phyloP scores from a whole-genome alignment of 2,329 filamentous ascomycete genomes.

The Fusarium sacchari region DNA sequence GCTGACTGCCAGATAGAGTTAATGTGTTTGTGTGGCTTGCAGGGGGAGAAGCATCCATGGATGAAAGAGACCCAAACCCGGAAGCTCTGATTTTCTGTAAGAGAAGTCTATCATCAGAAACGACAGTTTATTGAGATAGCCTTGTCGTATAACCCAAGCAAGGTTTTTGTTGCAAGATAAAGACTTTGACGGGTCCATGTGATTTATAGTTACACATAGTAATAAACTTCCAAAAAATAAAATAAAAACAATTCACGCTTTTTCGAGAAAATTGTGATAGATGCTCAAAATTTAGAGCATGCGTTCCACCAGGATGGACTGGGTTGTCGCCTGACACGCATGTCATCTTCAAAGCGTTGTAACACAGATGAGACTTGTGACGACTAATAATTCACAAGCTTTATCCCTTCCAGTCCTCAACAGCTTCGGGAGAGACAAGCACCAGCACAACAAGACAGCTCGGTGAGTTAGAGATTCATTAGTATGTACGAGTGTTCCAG shows the following conservation, averaged over 20 bases:
- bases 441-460: conserved; percentile 29
- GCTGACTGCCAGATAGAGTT: background rate
- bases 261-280: background rate
- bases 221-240: background rate
- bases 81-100: background rate
- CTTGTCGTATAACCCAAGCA: background rate
- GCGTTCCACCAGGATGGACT: conserved; percentile 8
- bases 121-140: background rate
- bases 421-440: conserved; percentile 22
- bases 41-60: background rate
- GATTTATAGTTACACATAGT: background rate
- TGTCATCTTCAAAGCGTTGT: conserved; percentile 31
- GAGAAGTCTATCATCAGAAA: background rate
- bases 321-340: conserved; percentile 22
- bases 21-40: background rate
- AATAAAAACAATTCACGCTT: background rate
- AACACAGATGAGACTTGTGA: conserved; percentile 9
- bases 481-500: conserved; percentile 16
- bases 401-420: conserved; percentile 17
- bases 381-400: conserved; percentile 26
- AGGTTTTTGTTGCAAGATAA: background rate
- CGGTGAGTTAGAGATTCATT: conserved; percentile 38
- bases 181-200: background rate
- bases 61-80: background rate
- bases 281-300: background rate